Conservation (phyloP, 1,284 basidiomycete genomes). For the Neonothopanus nambi region DNA sequence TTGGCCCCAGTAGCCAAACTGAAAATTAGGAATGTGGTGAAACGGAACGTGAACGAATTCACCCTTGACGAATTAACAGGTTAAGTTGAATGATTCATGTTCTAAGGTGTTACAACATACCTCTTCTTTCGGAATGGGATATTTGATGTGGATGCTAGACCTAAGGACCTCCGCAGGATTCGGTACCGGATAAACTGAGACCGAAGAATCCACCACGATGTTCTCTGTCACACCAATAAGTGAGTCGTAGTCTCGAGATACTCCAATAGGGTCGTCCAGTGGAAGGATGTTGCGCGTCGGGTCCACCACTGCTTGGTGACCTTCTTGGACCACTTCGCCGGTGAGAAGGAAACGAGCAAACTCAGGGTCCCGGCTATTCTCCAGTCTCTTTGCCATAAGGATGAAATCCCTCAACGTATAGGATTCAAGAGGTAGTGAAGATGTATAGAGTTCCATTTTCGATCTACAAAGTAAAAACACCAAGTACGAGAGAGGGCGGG, state of each 20-base stretch:
- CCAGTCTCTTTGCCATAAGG: no score
- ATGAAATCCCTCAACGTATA: no score
- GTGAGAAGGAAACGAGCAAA: neutral
- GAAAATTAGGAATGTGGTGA: constrained; percentile 25
- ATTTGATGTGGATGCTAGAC: constrained; percentile 4
- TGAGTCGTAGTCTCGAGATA: constrained; percentile 20
- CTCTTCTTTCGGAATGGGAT: neutral
- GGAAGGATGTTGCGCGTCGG: constrained; percentile 10
- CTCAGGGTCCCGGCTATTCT: no score
- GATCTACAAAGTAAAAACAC: no score
- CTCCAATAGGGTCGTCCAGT: constrained; percentile 11
- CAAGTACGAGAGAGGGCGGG: no score
- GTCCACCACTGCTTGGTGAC: constrained; percentile 13
- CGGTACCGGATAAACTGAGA: constrained; percentile 12
- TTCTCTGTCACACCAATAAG: constrained; percentile 14
- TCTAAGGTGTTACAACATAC: neutral
- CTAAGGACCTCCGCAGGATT: neutral
- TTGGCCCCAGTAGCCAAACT: constrained; percentile 22
- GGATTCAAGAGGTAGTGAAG: no score
- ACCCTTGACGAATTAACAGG: no score
- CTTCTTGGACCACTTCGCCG: constrained; percentile 8
- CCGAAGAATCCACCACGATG: constrained; percentile 1
- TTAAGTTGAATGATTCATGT: neutral
- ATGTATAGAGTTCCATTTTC: no score
- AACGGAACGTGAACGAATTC: neutral